Conservation (phyloP, 176 grass and related monocot species). For the Miscanthus lutarioriparius region DNA sequence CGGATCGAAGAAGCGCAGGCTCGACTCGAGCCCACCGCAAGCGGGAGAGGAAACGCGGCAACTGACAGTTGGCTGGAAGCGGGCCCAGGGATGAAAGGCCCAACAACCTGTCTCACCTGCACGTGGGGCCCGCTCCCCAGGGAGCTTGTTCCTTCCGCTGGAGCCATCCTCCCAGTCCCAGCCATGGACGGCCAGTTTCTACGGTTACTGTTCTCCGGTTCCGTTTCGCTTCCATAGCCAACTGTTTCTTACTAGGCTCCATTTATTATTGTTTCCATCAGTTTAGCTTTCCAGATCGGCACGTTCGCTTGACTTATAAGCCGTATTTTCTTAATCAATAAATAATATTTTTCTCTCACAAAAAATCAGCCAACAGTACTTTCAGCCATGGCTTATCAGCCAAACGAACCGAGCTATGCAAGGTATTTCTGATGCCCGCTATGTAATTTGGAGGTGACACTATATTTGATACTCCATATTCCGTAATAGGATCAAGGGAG, state of each 20-base stretch:
- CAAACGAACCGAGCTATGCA: too few species aligned
- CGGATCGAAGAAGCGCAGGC: neutral
- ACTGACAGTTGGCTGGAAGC: conserved; percentile 21
- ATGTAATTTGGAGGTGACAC: neutral
- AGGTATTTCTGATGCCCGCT: neutral
- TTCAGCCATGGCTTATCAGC: too few species aligned
- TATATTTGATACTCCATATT: too few species aligned
- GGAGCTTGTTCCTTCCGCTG: neutral
- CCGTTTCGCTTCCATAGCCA: neutral
- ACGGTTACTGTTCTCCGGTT: neutral
- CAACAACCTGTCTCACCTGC: neutral
- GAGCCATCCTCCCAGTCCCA: neutral
- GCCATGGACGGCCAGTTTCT: neutral
- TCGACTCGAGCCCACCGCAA: neutral
- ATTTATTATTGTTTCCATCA: neutral
- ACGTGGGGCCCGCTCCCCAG: conserved; percentile 2
- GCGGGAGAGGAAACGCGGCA: conserved; percentile 15
- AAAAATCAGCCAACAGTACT: too few species aligned
- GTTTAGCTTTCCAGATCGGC: neutral
- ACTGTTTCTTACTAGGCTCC: neutral
- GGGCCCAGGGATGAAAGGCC: neutral
- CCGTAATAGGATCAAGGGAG: neutral
- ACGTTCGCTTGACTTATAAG: too few species aligned
- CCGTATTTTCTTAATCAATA: too few species aligned
- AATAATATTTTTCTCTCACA: too few species aligned